These are phyloP conservation scores for Paracorniculantispora psalliotae DNA, from an alignment of 2,329 filamentous ascomycete species.

Conservation along the genomic window DNA sequence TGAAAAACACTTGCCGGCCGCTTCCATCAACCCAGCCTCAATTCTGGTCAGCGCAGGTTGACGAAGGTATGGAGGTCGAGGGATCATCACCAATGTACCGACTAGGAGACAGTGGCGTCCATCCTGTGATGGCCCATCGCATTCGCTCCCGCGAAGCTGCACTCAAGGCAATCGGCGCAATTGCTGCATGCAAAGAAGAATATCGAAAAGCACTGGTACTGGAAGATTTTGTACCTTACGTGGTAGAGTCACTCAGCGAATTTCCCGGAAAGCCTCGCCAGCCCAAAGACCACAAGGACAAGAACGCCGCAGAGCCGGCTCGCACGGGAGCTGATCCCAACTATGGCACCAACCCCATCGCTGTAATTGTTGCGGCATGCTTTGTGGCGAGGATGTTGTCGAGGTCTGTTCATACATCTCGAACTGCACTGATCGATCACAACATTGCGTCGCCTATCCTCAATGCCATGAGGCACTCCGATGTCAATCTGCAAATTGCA, in stretches of 20 bases:
- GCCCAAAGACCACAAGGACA: slow-evolving; percentile 38
- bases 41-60: slow-evolving; percentile 36
- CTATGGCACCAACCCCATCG: slow-evolving; percentile 68
- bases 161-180: slow-evolving; percentile 73
- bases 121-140: slow-evolving; percentile 59
- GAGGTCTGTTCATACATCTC: slow-evolving; percentile 75
- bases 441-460: slow-evolving; percentile 75
- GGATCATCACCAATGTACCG: slow-evolving; percentile 34
- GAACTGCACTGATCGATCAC: slow-evolving; percentile 83
- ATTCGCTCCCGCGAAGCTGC: slow-evolving; percentile 72
- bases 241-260: slow-evolving; percentile 70
- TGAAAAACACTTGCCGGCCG: slow-evolving; percentile 48
- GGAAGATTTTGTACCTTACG: slow-evolving; percentile 71
- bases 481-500: slow-evolving; percentile 77
- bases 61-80: slow-evolving; percentile 30
- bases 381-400: slow-evolving; percentile 76
- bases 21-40: slow-evolving; percentile 29
- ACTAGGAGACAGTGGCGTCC: slow-evolving; percentile 58
- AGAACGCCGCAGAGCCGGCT: slow-evolving; percentile 29
- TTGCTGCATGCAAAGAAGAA: slow-evolving; percentile 76
- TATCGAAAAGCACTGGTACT: slow-evolving; percentile 80
- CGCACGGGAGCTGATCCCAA: slow-evolving; percentile 32
- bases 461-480: slow-evolving; percentile 65
- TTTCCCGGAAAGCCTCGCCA: slow-evolving; percentile 49
- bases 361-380: slow-evolving; percentile 81